Base-by-base conservation (phyloP, 768 basidiomycete genomes). In the Pleurotus sapidus region DNA sequence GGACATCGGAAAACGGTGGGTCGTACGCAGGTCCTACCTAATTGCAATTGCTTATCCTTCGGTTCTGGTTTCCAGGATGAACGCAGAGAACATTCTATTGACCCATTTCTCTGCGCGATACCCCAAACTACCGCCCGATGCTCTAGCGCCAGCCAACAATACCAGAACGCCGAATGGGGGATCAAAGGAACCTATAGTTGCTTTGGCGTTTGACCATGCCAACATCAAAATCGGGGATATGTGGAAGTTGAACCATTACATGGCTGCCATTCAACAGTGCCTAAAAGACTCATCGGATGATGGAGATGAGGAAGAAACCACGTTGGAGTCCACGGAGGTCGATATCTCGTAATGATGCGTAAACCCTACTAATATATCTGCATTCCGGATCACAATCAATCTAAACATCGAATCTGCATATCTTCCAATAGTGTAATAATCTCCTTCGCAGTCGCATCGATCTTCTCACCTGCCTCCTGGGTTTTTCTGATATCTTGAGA, bases 101-200 rank as follows among this genome's bases (percentile, higher is more conserved):
- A 98, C 94, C 0, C 95, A 98, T 69, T 98, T 98, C 73, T 97
- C 95, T 8, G 91, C 91, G 40, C 87, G 95, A 25, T 95, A 96
- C 70, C 93, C 95, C 15, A 93, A 91, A 63, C 76, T 95, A 67
- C 93, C 93, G 3, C 83, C 82, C 23, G 73, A 80, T 3, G 70
- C 77, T 9, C 66, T 73, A 12, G 60, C 57, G 2, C 27, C 51
- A 25, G 39, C 60, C 38, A 45, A 34, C 57, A 48, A 59, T 54
- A 42, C 39, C 54, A 9, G 57, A 37, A 54, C 59, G 58, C 59
- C 23, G 39, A 56, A 46, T 53, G 55, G 56, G 40, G 67, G 43
- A 51, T 11, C 57, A 49, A 63, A 58, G 25, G 72, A 75, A 40
- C 83, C 85, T 0, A 70, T 78, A 5, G 67, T 96, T 5, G 89